phyloP scores from a whole-genome alignment of 805 yeast species.

The Pichia exigua region DNA sequence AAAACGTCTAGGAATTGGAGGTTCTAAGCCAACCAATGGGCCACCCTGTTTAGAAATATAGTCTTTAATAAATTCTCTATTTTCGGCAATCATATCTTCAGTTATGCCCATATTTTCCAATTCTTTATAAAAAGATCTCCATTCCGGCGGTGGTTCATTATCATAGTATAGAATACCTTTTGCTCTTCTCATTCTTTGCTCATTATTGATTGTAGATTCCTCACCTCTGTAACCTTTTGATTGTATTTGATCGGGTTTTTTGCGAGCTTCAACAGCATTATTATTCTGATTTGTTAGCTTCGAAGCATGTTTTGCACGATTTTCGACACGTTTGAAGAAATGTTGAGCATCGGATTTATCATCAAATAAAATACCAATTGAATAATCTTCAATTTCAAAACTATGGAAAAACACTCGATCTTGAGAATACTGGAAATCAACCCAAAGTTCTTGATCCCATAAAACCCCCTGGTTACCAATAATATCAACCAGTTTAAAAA shows the following conservation, averaged over 20 bases:
- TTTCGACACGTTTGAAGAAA: conserved; percentile 68
- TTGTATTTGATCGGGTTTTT: conserved; percentile 31
- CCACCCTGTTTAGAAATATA: conserved; percentile 71
- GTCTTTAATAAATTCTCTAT: conserved; percentile 72
- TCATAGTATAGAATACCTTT: conserved; percentile 65
- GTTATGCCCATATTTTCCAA: conserved; percentile 71
- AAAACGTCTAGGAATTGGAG: conserved; percentile 66
- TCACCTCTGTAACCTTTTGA: conserved; percentile 65
- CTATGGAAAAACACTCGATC: conserved; percentile 93
- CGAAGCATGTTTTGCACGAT: conserved; percentile 75
- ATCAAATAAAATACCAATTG: conserved; percentile 80
- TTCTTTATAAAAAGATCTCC: conserved; percentile 69
- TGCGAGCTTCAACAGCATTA: conserved; percentile 77
- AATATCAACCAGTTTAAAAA: conserved; percentile 82
- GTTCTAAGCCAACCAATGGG: conserved; percentile 74
- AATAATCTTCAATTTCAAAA: conserved; percentile 87
- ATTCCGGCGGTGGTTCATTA: conserved; percentile 74
- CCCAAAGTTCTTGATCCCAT: conserved; percentile 95
- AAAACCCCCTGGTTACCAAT: conserved; percentile 75
- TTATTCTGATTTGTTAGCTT: conserved; percentile 80
- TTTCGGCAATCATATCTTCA: conserved; percentile 85
- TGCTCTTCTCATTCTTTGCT: conserved; percentile 47
- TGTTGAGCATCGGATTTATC: conserved; percentile 84
- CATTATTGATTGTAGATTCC: conserved; percentile 16
- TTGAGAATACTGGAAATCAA: conserved; percentile 82